These are phyloP conservation scores for Annulohypoxylon stygium DNA, from an alignment of 495 filamentous ascomycete genomes.

Conservation along the genomic window DNA sequence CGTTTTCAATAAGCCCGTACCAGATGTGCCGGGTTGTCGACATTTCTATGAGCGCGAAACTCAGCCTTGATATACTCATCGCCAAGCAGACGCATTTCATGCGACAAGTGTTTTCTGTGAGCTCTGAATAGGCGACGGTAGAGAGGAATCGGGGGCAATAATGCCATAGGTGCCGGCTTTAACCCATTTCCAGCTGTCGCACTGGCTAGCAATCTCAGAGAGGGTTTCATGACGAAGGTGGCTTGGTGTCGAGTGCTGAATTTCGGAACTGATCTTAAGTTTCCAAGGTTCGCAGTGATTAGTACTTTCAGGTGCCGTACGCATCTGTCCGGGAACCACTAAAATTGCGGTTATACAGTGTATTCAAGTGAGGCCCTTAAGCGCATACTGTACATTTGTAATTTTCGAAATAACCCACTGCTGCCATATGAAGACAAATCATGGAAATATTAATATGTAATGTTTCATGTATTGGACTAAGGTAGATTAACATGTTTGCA, in stretches of 20 bases:
- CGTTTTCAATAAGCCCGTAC: slow-evolving; percentile 61
- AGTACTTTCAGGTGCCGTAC: not conserved
- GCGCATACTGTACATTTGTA: slow-evolving; percentile 7
- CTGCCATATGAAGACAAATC: not conserved
- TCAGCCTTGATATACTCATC: slow-evolving; percentile 93
- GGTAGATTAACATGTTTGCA: not conserved
- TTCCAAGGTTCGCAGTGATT: not conserved
- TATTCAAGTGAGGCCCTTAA: not conserved
- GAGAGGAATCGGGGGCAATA: slow-evolving; percentile 90
- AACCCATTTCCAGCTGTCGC: slow-evolving; percentile 51
- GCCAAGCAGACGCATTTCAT: slow-evolving; percentile 82
- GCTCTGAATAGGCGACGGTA: slow-evolving; percentile 89
- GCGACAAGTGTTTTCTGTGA: slow-evolving; percentile 81
- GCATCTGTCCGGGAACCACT: not conserved
- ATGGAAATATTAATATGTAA: not conserved
- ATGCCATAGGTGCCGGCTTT: slow-evolving; percentile 73
- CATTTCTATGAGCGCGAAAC: slow-evolving; percentile 81
- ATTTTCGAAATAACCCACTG: not conserved
- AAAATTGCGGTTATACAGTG: slow-evolving; percentile 9
- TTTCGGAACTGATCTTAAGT: not conserved
- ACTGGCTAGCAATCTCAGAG: slow-evolving; percentile 49
- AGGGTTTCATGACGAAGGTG: slow-evolving; percentile 47
- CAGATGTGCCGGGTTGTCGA: slow-evolving; percentile 94
- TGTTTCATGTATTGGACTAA: not conserved
- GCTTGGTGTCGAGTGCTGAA: slow-evolving; percentile 10